Evolutionary conservation across 805 yeast species (phyloP).

Genomic region (Ascoidea tarda): DNA sequence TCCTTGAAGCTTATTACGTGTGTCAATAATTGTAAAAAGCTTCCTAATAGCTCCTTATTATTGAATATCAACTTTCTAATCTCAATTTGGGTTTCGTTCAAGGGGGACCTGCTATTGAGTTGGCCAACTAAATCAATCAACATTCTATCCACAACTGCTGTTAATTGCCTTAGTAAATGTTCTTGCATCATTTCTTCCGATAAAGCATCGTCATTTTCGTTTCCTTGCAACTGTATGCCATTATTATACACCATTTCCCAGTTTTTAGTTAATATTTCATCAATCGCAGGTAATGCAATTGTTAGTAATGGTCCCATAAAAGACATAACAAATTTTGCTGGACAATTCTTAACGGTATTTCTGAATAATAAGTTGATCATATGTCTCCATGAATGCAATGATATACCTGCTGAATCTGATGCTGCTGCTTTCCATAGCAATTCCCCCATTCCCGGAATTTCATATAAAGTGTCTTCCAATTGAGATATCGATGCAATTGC

Average conservation of each 20-base stretch:
- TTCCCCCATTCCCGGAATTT: conserved; percentile 67
- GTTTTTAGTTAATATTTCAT: conserved; percentile 52
- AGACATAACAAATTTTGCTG: conserved; percentile 44
- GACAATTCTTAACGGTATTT: conserved; percentile 81
- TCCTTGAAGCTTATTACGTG: conserved; percentile 76
- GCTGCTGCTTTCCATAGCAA: conserved; percentile 79
- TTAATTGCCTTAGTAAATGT: conserved; percentile 80
- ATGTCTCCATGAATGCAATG: conserved; percentile 95
- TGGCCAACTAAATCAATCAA: conserved; percentile 84
- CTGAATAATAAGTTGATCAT: conserved; percentile 83
- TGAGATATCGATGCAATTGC: conserved; percentile 84
- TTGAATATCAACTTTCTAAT: conserved; percentile 54
- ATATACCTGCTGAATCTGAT: conserved; percentile 72
- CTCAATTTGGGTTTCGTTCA: conserved; percentile 46
- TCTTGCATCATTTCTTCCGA: conserved; percentile 99
- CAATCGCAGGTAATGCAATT: conserved; percentile 56
- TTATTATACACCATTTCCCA: conserved; percentile 51
- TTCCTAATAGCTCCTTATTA: conserved; percentile 56
- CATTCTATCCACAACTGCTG: conserved; percentile 81
- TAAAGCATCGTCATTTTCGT: conserved; percentile 61
- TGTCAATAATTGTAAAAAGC: conserved; percentile 59
- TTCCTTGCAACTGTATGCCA: conserved; percentile 25
- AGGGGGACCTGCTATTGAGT: conserved; percentile 31
- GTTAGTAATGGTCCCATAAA: conserved; percentile 77
- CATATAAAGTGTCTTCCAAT: conserved; percentile 78